Evolutionary conservation across 441 rosid species (phyloP).

Genomic region (Dalechampia spathulata): DNA sequence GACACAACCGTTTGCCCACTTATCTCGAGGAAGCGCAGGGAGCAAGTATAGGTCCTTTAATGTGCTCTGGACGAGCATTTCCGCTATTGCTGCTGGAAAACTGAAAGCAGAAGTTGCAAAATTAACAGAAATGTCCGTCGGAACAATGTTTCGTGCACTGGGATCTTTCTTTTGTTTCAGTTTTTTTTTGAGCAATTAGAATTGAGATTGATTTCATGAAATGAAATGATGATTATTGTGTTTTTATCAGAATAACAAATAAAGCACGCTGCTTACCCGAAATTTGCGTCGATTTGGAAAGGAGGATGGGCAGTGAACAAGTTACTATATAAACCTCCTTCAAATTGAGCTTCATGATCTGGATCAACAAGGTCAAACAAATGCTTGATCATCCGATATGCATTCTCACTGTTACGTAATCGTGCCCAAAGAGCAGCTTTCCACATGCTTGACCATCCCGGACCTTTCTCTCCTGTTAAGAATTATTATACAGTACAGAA

Average conservation of each 20-base stretch:
- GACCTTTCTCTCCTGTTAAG: slow-evolving; percentile 78
- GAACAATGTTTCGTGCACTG: too few relatives aligned
- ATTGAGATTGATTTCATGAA: too few relatives aligned
- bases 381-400: slow-evolving; percentile 73
- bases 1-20: slow-evolving; percentile 69
- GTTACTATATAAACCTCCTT: slow-evolving; percentile 87
- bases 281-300: slow-evolving; percentile 91
- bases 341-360: slow-evolving; percentile 39
- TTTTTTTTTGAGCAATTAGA: too few relatives aligned
- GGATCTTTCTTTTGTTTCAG: too few relatives aligned
- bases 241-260: too few relatives aligned
- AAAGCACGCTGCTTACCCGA: slow-evolving; percentile 71
- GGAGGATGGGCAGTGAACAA: slow-evolving; percentile 94
- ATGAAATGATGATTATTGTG: too few relatives aligned
- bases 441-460: slow-evolving; percentile 95
- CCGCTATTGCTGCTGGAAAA: slow-evolving; percentile 69
- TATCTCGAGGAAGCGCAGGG: slow-evolving; percentile 74
- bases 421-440: slow-evolving; percentile 86
- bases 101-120: slow-evolving; percentile 22
- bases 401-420: slow-evolving; percentile 63
- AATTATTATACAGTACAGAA: too few relatives aligned
- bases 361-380: slow-evolving; percentile 79
- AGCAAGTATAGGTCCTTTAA: slow-evolving; percentile 63
- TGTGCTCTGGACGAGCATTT: slow-evolving; percentile 89
- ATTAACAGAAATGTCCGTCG: too few relatives aligned